These are phyloP conservation scores for Pleomassaria siparia DNA, from an alignment of 2,329 filamentous ascomycete species.

Conservation along the genomic window DNA sequence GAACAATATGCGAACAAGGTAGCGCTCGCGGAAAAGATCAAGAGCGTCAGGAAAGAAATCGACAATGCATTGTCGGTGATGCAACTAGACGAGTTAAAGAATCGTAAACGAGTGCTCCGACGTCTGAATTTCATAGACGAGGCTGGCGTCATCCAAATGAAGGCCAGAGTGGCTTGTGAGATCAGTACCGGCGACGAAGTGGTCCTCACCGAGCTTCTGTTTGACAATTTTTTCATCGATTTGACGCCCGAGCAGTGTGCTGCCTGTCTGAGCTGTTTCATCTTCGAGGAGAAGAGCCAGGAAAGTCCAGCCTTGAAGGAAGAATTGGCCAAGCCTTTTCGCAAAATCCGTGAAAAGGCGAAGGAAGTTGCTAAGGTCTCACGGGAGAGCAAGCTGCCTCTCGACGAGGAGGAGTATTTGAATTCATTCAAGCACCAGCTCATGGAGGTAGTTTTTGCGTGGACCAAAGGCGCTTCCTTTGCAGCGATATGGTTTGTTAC, in stretches of 20 bases:
- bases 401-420: slow-evolving; percentile 96
- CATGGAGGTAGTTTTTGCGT: slow-evolving; percentile 93
- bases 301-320: slow-evolving; percentile 72
- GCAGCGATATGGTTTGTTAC: slow-evolving; percentile 85
- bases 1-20: slow-evolving; percentile 84
- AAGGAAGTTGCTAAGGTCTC: slow-evolving; percentile 89
- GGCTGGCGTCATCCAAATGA: slow-evolving; percentile 90
- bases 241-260: slow-evolving; percentile 85
- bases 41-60: slow-evolving; percentile 85
- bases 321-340: slow-evolving; percentile 80
- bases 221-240: slow-evolving; percentile 98
- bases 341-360: slow-evolving; percentile 85
- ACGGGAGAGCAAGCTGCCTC: slow-evolving; percentile 85
- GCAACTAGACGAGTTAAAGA: slow-evolving; percentile 94
- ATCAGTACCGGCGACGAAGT: slow-evolving; percentile 97
- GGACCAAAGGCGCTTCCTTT: slow-evolving; percentile 89
- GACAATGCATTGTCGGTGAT: slow-evolving; percentile 81
- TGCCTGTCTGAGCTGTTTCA: slow-evolving; percentile 86
- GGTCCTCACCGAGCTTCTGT: slow-evolving; percentile 87
- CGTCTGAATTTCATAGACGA: slow-evolving; percentile 96
- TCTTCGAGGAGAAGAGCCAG: slow-evolving; percentile 95
- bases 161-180: slow-evolving; percentile 95
- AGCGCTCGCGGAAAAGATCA: slow-evolving; percentile 74
- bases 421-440: slow-evolving; percentile 88
- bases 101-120: slow-evolving; percentile 89